These are phyloP conservation scores for Kodamaea hsintzibuensis DNA, from an alignment of 805 yeast species.

Conservation along the genomic window DNA sequence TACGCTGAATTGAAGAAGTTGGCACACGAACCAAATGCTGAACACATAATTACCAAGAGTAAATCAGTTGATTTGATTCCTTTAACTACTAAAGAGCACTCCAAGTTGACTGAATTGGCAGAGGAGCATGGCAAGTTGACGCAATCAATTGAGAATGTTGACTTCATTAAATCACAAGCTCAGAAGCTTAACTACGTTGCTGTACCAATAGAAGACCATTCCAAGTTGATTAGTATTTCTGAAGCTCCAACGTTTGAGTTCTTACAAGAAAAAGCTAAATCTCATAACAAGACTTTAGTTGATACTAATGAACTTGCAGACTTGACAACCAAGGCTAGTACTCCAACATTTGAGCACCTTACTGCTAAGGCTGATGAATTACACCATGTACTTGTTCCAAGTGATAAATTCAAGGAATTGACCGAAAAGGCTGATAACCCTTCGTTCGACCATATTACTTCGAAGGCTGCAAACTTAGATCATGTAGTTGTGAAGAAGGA, in stretches of 20 bases:
- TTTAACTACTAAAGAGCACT: constrained; percentile 7
- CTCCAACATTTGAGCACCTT: constrained; percentile 11
- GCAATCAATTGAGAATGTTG: background rate
- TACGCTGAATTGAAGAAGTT: constrained; percentile 12
- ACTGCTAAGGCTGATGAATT: constrained; percentile 9
- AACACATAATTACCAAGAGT: constrained; percentile 17
- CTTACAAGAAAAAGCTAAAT: constrained; percentile 32
- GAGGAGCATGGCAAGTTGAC: constrained; percentile 11
- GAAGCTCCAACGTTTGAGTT: constrained; percentile 28
- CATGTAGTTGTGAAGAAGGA: constrained; percentile 9
- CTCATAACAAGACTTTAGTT: constrained; percentile 17
- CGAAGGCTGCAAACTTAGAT: constrained; percentile 15
- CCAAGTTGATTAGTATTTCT: constrained; percentile 3
- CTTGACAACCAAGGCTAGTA: constrained; percentile 13
- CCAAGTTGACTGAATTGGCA: constrained; percentile 2
- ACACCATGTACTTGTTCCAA: constrained; percentile 9
- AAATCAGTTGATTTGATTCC: constrained; percentile 13
- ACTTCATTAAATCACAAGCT: constrained; percentile 8
- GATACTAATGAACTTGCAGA: constrained; percentile 13
- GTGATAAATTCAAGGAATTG: constrained; percentile 5
- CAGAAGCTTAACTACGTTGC: constrained; percentile 7
- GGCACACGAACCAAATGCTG: constrained; percentile 24
- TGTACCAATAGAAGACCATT: constrained; percentile 14
- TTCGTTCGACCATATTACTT: constrained; percentile 13
- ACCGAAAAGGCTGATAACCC: constrained; percentile 21